Base-by-base conservation (phyloP, 768 basidiomycete species). In the Tephrocybe sp. region DNA sequence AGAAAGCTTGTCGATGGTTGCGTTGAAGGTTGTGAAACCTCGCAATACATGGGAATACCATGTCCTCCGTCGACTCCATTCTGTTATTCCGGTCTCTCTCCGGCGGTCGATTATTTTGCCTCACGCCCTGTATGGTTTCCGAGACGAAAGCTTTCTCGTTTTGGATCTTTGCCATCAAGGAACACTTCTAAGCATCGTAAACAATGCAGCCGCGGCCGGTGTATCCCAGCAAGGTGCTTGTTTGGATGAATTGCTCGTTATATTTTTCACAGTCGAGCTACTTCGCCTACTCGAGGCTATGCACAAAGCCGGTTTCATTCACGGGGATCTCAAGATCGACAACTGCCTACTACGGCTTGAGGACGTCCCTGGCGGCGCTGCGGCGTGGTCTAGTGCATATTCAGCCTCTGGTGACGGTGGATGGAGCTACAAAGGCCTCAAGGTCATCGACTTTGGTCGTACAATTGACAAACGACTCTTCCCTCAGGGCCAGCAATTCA, bases 261-360 rank as follows among this genome's bases (percentile, higher is more conserved):
- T 96, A 65, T 99, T 98, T 78, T 99, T 98, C 78, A 78, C 89
- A 20, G 78, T 96, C 61, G 97, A 98, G 67, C 80, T 98, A 5
- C 68, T 98, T 34, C 85, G 85, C 22, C 69, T 89, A 9, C 68
- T 98, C 38, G 93, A 95, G 62, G 84, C 78, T 14, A 80, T 98
- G 65, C 97, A 98, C 65, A 50, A 63, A 13, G 72, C 77, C 0
- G 91, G 92, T 10, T 91, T 98, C 72, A 90, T 99, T 59, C 97
- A 99, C 62, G 96, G 97, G 30, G 97, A 99, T 70, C 79, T 99
- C 56, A 99, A 99, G 75, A 97, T 98, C 66, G 97, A 99, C 71
- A 99, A 99, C 70, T 97, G 95, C 65, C 79, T 99, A n/a, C 74
- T 98, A 8, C 84, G 97, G 4, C 77, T 99, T 39, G 88, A 92